A percentile compares a stretch with the other conserved stretches of the same genome.
These are phyloP conservation scores for Fusarium armeniacum DNA, from an alignment of 2,329 filamentous ascomycete species.

Conservation along the genomic window DNA sequence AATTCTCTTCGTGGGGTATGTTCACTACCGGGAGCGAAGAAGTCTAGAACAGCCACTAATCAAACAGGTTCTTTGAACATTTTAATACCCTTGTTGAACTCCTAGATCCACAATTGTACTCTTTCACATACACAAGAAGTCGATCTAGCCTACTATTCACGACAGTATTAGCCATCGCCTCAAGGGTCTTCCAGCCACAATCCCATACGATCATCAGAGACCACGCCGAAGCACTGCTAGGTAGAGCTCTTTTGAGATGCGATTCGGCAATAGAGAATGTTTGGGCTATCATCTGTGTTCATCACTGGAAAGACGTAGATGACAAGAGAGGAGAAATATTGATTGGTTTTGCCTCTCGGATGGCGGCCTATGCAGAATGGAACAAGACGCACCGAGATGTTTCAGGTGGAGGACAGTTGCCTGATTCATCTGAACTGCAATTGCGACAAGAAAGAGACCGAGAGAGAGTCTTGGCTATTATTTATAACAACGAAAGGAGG, in stretches of 20 bases:
- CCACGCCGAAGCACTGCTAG: not conserved
- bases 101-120: not conserved
- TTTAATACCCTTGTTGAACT: not conserved
- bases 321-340: not conserved
- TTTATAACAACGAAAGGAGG: not conserved
- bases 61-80: slow-evolving; percentile 3
- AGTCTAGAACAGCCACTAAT: not conserved
- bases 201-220: not conserved
- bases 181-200: slow-evolving; percentile 3
- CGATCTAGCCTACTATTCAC: not conserved
- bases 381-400: accelerated
- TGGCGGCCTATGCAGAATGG: slow-evolving; percentile 7
- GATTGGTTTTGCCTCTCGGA: not conserved
- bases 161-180: not conserved
- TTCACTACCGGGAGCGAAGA: accelerated
- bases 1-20: slow-evolving; percentile 3
- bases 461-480: not conserved
- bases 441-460: not conserved
- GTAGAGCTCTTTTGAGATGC: not conserved
- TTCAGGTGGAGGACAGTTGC: accelerated
- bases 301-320: slow-evolving; percentile 1
- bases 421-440: not conserved
- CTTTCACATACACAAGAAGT: not conserved
- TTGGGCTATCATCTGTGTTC: slow-evolving; percentile 11
- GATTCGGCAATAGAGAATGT: slow-evolving; percentile 3